Evolutionary conservation across 2,329 filamentous ascomycete genomes (phyloP), one percentile per base, ranked within the genome.

Genomic region (Phaeosphaeria sp.): DNA sequence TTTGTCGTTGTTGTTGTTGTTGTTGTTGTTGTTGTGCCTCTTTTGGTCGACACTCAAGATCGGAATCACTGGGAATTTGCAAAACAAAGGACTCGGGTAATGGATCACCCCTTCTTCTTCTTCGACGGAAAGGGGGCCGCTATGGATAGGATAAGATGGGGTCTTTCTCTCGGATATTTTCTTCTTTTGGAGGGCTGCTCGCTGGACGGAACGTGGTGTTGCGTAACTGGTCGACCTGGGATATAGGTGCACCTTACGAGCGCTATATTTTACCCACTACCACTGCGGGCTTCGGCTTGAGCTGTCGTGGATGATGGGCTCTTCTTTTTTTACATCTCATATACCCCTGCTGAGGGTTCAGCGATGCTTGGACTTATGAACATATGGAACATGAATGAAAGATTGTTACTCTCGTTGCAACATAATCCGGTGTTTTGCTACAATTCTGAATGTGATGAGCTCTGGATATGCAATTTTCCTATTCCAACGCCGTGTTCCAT

Each of bases 401-500:
- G 20, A 43, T 4, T 7, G 5, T 21, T 43, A 18, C 33, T 51
- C 40, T 36, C 27, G 27, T 44, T 44, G 22, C 22, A 52, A 52
- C 9, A 21, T 18, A 27, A 22, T 24, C 20, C 20, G 11, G 2
- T 40, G 2, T 5, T 11, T 27, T 20, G 24, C 13, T 36, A 33
- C 36, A 6, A 25, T 49, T 25, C 24, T 13, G 13, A 33, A 9
- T 18, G 45, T 30, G 24, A 30, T 22, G 3, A 36, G 50, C 36
- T 49, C 30, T 53, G 36, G 30, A 36, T 36, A 36, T 24, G 36
- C 33, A 51, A 49, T 49, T 47, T 9, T 20, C 25, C 13, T 17
- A n/a, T 51, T 49, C 45, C 18, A 58, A 61, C 55, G 57, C 60
- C 57, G 27, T 36, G n/a, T 56, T 25, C 49, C 24, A 57, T 62